Evolutionary conservation across 2,329 filamentous ascomycete genomes (phyloP).

Genomic region (Fusarium neocosmosporiellum): DNA sequence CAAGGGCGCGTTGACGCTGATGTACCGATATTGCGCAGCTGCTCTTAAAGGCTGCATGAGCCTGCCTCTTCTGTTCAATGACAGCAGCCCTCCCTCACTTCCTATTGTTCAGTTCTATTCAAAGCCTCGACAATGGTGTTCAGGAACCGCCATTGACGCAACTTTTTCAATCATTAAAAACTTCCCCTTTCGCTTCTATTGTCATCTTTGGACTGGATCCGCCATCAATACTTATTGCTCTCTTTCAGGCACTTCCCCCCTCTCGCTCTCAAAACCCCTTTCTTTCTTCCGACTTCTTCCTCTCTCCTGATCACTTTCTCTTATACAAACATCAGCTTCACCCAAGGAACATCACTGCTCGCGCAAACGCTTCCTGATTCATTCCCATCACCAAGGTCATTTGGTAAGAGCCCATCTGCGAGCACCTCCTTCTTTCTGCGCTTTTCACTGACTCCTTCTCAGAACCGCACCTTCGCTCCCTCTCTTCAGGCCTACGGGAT

Average conservation of each 20-base stretch:
- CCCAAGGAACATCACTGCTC: not conserved
- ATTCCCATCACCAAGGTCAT: not conserved
- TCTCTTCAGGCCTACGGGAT: not conserved
- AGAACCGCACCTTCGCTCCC: conserved; percentile 5
- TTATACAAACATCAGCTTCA: not conserved
- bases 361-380: not conserved
- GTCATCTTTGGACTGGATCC: conserved; percentile 34
- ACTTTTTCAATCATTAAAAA: conserved; percentile 33
- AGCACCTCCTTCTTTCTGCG: not conserved
- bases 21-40: conserved; percentile 10
- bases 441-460: conserved; percentile 7
- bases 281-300: conserved; percentile 3
- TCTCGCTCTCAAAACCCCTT: not conserved
- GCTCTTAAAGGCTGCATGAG: conserved; percentile 42
- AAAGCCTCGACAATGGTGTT: conserved; percentile 44
- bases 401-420: conserved; percentile 1
- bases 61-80: conserved; percentile 30
- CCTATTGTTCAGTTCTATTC: conserved; percentile 40
- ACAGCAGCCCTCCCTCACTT: conserved; percentile 18
- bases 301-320: conserved; percentile 8
- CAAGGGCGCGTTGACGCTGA: conserved; percentile 21
- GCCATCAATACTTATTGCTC: conserved; percentile 10
- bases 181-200: conserved; percentile 32
- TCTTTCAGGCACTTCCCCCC: conserved; percentile 11
- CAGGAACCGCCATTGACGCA: conserved; percentile 35